Conservation (phyloP, 2,329 filamentous ascomycete genomes). For the Polytolypa hystricis region DNA sequence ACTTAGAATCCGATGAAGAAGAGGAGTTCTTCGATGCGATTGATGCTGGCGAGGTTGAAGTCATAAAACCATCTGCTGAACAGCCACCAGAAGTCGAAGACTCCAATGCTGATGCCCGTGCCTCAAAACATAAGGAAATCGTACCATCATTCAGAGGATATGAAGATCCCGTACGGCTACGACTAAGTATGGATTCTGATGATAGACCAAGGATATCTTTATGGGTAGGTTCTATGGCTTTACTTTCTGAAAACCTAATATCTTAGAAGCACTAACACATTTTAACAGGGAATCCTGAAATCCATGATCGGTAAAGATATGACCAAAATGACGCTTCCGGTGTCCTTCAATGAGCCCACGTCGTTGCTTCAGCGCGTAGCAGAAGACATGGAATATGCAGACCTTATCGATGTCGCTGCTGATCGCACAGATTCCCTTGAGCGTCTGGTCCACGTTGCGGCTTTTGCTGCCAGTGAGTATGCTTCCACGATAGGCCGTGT, state of each 20-base stretch:
- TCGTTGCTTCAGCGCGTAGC: conserved; percentile 88
- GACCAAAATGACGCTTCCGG: conserved; percentile 98
- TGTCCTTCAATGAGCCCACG: conserved; percentile 97
- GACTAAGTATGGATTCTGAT: conserved; percentile 80
- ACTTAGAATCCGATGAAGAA: conserved; percentile 64
- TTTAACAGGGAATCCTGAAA: conserved; percentile 72
- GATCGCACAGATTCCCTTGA: conserved; percentile 80
- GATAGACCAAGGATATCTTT: conserved; percentile 87
- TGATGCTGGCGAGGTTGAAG: conserved; percentile 64
- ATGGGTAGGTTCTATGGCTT: conserved; percentile 56
- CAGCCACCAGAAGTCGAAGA: conserved; percentile 37
- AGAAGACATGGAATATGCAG: conserved; percentile 96
- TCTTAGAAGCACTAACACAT: neutral
- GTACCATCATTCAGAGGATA: conserved; percentile 76
- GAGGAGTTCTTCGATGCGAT: conserved; percentile 98
- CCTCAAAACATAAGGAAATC: conserved; percentile 51
- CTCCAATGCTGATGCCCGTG: conserved; percentile 32
- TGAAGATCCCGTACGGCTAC: conserved; percentile 71
- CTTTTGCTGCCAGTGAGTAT: conserved; percentile 93
- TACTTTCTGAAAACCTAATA: neutral
- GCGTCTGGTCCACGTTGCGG: conserved; percentile 85
- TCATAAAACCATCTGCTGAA: conserved; percentile 44
- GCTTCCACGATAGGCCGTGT: conserved; percentile 94
- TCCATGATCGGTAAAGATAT: conserved; percentile 99
- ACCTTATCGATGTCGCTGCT: conserved; percentile 79